Conservation (phyloP, 2,329 filamentous ascomycete genomes). For the Harringtonia aguacate region DNA sequence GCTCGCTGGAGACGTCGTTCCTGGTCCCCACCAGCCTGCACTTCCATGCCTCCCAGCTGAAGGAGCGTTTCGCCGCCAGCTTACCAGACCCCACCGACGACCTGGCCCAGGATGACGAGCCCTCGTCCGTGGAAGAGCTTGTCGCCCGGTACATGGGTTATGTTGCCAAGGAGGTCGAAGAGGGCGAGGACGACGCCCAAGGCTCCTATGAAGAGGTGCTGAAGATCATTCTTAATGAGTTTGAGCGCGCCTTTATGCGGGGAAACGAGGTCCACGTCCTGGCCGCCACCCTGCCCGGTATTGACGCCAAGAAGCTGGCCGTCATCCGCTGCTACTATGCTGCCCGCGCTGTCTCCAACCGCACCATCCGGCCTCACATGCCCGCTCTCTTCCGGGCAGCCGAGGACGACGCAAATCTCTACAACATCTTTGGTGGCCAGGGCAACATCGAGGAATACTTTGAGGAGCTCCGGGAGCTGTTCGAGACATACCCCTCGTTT, state of each 20-base stretch:
- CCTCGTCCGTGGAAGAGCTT: constrained; percentile 87
- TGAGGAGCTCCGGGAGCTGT: constrained; percentile 87
- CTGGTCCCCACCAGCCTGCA: constrained; percentile 91
- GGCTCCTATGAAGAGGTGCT: constrained; percentile 88
- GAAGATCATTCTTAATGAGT: constrained; percentile 87
- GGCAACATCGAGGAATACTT: constrained; percentile 99
- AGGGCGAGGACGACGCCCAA: constrained; percentile 80
- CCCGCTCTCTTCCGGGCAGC: constrained; percentile 87
- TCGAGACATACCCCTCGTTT: constrained; percentile 83
- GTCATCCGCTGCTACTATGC: constrained; percentile 89
- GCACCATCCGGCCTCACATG: constrained; percentile 83
- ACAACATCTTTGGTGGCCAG: constrained; percentile 92
- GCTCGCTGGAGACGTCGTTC: constrained; percentile 92
- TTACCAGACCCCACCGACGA: constrained; percentile 91
- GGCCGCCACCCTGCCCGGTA: constrained; percentile 76
- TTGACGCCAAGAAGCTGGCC: constrained; percentile 82
- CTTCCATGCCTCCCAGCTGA: constrained; percentile 90
- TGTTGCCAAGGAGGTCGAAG: constrained; percentile 78
- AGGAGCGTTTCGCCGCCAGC: constrained; percentile 76
- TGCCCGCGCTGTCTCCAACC: constrained; percentile 71
- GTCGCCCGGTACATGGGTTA: constrained; percentile 91
- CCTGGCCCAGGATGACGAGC: constrained; percentile 95
- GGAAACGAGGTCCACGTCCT: constrained; percentile 96
- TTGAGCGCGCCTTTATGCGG: constrained; percentile 86
- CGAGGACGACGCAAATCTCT: constrained; percentile 75